A percentile compares a stretch with the other conserved stretches of the same genome.
These are phyloP conservation scores for Coprinopsis marcescibilis DNA, from an alignment of 768 basidiomycete species.

Conservation along the genomic window DNA sequence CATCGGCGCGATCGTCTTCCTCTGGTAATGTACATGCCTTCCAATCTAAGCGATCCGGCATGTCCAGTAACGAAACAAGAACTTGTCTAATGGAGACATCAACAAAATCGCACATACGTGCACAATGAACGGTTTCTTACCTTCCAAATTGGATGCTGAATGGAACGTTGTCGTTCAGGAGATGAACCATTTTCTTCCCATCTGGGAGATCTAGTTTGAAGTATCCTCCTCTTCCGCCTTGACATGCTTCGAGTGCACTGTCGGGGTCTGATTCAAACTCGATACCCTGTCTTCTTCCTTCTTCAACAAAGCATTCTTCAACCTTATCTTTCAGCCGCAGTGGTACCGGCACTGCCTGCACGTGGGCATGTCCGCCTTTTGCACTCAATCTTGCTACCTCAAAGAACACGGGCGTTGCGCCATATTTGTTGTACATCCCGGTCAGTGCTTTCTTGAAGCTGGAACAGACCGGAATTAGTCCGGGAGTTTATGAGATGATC, in stretches of 20 bases:
- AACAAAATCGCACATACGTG: background rate
- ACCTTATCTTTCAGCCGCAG: slow-evolving; percentile 53
- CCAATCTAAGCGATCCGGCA: slow-evolving; percentile 85
- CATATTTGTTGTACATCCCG: slow-evolving; percentile 65
- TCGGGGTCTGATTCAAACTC: slow-evolving; percentile 73
- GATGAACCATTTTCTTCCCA: slow-evolving; percentile 79
- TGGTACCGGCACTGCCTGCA: slow-evolving; percentile 82
- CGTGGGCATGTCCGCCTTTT: slow-evolving; percentile 91
- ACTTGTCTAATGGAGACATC: slow-evolving; percentile 54
- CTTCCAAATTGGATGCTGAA: slow-evolving; percentile 94
- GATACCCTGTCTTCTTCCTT: slow-evolving; percentile 60
- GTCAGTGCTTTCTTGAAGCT: slow-evolving; percentile 79
- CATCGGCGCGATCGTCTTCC: slow-evolving; percentile 82
- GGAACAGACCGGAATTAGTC: slow-evolving; percentile 2
- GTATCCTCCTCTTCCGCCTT: slow-evolving; percentile 63
- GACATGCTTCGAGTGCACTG: slow-evolving; percentile 48
- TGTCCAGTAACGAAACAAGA: slow-evolving; percentile 67
- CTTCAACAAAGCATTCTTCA: slow-evolving; percentile 64
- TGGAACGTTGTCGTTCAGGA: slow-evolving; percentile 69
- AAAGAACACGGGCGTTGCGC: slow-evolving; percentile 68
- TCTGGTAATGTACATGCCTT: slow-evolving; percentile 80
- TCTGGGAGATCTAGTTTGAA: slow-evolving; percentile 89
- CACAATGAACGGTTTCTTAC: slow-evolving; percentile 39
- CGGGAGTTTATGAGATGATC: slow-evolving; percentile 6
- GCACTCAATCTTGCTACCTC: slow-evolving; percentile 81